Conservation (phyloP, 2,329 filamentous ascomycete genomes). For the Aplosporella prunicola region DNA sequence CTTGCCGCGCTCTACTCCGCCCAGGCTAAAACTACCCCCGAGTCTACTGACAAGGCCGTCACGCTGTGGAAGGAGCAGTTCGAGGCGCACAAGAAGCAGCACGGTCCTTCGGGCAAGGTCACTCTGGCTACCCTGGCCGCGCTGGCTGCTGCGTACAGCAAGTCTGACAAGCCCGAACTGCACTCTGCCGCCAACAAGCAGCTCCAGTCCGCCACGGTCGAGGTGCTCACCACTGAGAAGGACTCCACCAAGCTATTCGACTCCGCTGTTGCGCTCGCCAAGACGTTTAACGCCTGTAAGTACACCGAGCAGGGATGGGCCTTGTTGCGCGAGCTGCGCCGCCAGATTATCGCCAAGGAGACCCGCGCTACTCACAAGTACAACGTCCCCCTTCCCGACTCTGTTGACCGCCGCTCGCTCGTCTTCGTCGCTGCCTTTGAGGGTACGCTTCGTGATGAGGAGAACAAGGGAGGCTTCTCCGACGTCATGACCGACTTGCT, state of each 20-base stretch:
- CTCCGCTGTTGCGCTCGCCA: slow-evolving; percentile 38
- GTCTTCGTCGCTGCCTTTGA: slow-evolving; percentile 40
- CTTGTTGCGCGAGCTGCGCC: slow-evolving; percentile 32
- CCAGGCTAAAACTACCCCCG: slow-evolving; percentile 12
- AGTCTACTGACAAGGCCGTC: slow-evolving; percentile 25
- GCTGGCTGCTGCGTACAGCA: slow-evolving; percentile 29
- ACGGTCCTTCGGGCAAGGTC: slow-evolving; percentile 30
- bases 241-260: slow-evolving; percentile 42
- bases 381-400: slow-evolving; percentile 22
- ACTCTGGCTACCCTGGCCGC: slow-evolving; percentile 30
- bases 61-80: slow-evolving; percentile 30
- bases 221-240: slow-evolving; percentile 29
- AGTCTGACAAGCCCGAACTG: slow-evolving; percentile 31
- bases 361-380: slow-evolving; percentile 13
- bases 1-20: slow-evolving; percentile 23
- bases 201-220: slow-evolving; percentile 18
- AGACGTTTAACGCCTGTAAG: slow-evolving; percentile 28
- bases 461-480: slow-evolving; percentile 22
- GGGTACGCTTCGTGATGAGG: slow-evolving; percentile 27
- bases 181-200: slow-evolving; percentile 25
- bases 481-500: slow-evolving; percentile 36
- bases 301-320: slow-evolving; percentile 5
- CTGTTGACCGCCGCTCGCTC: slow-evolving; percentile 20
- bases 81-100: slow-evolving; percentile 22
- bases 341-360: slow-evolving; percentile 41